phyloP scores from a whole-genome alignment of 495 filamentous ascomycete species.

The Aspergillus olivimuriae region DNA sequence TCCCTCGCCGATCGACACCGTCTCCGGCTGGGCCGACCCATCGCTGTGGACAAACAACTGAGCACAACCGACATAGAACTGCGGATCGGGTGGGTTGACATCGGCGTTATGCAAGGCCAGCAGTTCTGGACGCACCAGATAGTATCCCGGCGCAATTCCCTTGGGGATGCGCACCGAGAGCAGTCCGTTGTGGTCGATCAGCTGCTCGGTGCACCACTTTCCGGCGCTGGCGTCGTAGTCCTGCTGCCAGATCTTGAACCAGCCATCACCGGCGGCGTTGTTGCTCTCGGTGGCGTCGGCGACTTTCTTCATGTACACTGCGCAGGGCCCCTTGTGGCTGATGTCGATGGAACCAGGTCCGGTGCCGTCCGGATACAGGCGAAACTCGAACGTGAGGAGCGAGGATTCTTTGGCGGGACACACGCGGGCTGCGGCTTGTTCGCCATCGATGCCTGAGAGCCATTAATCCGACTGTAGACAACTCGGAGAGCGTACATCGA shows the following conservation, averaged over 20 bases:
- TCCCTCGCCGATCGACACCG: conserved; percentile 55
- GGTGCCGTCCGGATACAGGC: conserved; percentile 50
- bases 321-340: conserved; percentile 63
- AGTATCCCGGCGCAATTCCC: conserved; percentile 57
- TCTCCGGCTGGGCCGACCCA: conserved; percentile 36
- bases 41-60: conserved; percentile 56
- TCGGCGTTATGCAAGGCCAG: conserved; percentile 58
- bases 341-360: conserved; percentile 50
- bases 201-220: conserved; percentile 62
- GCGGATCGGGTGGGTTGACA: conserved; percentile 46
- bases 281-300: conserved; percentile 32
- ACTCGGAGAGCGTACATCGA: too few relatives aligned
- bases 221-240: conserved; percentile 48
- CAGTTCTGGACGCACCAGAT: conserved; percentile 61
- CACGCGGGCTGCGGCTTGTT: conserved; percentile 49
- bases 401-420: conserved; percentile 48
- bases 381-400: conserved; percentile 57
- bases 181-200: conserved; percentile 59
- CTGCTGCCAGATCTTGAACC: conserved; percentile 74
- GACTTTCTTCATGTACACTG: conserved; percentile 67
- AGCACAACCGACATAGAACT: conserved; percentile 64
- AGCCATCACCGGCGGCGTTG: conserved; percentile 54
- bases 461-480: neutral
- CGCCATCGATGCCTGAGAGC: conserved; percentile 48
- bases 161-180: conserved; percentile 53